These are phyloP conservation scores for Blastomyces parvus DNA, from an alignment of 2,329 filamentous ascomycete species.

Conservation along the genomic window DNA sequence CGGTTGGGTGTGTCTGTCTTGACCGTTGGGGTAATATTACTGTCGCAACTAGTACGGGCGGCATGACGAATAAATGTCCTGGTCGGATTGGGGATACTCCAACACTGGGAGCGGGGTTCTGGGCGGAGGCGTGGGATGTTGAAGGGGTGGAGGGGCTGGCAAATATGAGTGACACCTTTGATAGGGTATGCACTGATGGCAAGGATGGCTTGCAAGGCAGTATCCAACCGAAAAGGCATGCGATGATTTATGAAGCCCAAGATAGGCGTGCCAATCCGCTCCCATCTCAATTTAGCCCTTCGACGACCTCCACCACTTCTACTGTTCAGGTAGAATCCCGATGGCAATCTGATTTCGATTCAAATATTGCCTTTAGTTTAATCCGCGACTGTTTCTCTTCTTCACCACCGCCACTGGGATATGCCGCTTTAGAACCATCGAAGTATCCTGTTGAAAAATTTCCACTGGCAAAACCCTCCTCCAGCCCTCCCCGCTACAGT, in stretches of 20 bases:
- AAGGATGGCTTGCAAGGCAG: background rate
- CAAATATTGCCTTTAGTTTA: background rate
- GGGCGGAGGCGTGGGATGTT: constrained; percentile 74
- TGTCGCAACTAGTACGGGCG: constrained; percentile 58
- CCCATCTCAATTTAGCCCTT: background rate
- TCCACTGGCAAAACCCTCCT: background rate
- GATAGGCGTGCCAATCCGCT: background rate
- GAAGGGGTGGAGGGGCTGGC: constrained; percentile 17
- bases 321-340: background rate
- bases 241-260: constrained; percentile 1
- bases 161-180: background rate
- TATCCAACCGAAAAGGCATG: background rate
- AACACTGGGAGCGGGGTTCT: constrained; percentile 73
- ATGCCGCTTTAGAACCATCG: constrained; percentile 13
- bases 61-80: constrained; percentile 79
- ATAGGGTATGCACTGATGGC: background rate
- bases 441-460: background rate
- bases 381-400: constrained; percentile 5
- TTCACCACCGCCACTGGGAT: background rate
- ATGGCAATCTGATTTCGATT: background rate
- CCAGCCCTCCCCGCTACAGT: background rate
- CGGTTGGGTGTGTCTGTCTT: constrained; percentile 71
- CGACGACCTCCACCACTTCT: background rate
- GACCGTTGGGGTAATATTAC: constrained; percentile 68
- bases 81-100: constrained; percentile 82